These are phyloP conservation scores for Fagopyrum tataricum DNA, from an alignment of 148 eudicot genomes.

Conservation along the genomic window DNA sequence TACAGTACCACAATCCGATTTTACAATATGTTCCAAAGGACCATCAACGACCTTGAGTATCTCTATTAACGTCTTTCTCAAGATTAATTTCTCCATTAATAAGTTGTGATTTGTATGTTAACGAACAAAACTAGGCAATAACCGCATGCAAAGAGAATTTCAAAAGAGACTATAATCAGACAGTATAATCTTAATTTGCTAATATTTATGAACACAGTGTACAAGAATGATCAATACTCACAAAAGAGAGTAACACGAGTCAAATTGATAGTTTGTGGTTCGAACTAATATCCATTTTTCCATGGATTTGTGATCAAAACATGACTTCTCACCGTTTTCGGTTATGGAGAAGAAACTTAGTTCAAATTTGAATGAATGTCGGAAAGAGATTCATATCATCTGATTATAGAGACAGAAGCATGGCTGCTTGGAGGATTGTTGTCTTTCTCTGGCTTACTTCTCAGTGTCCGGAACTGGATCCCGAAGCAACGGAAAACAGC, in stretches of 20 bases:
- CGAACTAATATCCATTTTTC: background rate
- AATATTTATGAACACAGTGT: background rate
- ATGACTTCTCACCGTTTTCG: background rate
- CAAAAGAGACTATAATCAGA: background rate
- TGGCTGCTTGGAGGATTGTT: slow-evolving; percentile 17
- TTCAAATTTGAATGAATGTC: background rate
- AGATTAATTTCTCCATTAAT: background rate
- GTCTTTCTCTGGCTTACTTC: slow-evolving; percentile 5
- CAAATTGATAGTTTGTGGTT: background rate
- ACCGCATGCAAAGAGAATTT: background rate
- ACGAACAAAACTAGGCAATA: background rate
- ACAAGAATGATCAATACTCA: background rate
- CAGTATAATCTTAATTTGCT: background rate
- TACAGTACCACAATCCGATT: too few species aligned
- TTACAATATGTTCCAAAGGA: background rate
- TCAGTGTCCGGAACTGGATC: background rate
- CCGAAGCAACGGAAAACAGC: background rate
- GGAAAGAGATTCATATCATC: slow-evolving; percentile 16
- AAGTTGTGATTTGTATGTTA: too few species aligned
- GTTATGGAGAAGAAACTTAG: background rate
- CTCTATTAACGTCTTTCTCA: background rate
- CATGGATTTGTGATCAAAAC: background rate
- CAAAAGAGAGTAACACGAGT: background rate
- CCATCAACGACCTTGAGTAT: background rate
- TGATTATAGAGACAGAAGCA: slow-evolving; percentile 21